A percentile compares a stretch with the other conserved stretches of the same genome.
These are phyloP conservation scores for Solidago caesia DNA, from an alignment of 129 eudicot species.

Conservation along the genomic window DNA sequence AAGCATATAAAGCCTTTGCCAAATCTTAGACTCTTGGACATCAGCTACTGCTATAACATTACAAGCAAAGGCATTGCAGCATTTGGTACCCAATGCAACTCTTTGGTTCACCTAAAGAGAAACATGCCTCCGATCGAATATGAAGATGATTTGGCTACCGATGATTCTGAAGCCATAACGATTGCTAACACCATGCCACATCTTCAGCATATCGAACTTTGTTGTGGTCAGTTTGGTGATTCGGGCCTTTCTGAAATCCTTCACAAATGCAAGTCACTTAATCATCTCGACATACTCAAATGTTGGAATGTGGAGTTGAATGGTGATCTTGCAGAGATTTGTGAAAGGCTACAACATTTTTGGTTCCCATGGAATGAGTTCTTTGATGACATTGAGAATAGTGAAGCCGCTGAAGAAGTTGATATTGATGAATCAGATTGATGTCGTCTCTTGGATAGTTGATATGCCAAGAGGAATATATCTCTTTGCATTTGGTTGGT, in stretches of 20 bases:
- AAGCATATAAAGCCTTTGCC: constrained; percentile 38
- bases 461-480: neutral
- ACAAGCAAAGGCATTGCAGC: constrained; percentile 39
- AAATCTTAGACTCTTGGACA: constrained; percentile 36
- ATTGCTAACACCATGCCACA: constrained; percentile 35
- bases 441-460: neutral
- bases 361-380: constrained; percentile 21
- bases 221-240: constrained; percentile 39
- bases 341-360: constrained; percentile 29
- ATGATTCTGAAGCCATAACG: constrained; percentile 37
- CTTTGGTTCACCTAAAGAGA: constrained; percentile 37
- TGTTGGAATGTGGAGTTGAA: constrained; percentile 30
- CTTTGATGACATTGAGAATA: neutral
- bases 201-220: constrained; percentile 31
- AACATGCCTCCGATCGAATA: constrained; percentile 40
- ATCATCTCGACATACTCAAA: constrained; percentile 34
- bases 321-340: constrained; percentile 29
- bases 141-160: neutral
- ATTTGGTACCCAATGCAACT: constrained; percentile 42
- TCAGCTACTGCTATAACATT: constrained; percentile 36
- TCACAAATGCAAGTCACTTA: constrained; percentile 32
- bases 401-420: neutral
- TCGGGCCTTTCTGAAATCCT: constrained; percentile 36
- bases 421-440: constrained; percentile 5
- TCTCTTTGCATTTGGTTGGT: too few relatives aligned